phyloP scores from a whole-genome alignment of 805 yeast genomes.

The Lipomyces yamadae region DNA sequence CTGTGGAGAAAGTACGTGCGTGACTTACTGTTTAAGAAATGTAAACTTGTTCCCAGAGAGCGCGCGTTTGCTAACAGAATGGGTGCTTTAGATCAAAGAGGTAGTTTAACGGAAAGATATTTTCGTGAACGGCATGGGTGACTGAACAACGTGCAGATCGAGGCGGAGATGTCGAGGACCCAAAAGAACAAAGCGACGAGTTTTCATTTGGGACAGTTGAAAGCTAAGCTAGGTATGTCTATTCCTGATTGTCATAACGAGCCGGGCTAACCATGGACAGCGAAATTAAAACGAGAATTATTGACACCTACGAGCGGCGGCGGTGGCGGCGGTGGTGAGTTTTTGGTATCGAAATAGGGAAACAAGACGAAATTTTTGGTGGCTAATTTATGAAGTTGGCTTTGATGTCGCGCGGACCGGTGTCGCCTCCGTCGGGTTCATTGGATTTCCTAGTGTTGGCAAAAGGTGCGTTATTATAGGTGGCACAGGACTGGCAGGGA shows the following conservation, averaged over 20 bases:
- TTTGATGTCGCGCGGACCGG: constrained; percentile 99
- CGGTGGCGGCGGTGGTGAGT: constrained; percentile 79
- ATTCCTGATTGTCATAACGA: neutral
- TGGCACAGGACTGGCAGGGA: too few species aligned
- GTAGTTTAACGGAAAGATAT: constrained; percentile 21
- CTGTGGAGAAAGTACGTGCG: constrained; percentile 58
- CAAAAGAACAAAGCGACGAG: constrained; percentile 98
- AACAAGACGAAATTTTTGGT: neutral
- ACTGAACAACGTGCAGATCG: constrained; percentile 27
- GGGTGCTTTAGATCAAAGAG: constrained; percentile 42
- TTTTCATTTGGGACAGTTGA: constrained; percentile 94
- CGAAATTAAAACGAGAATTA: constrained; percentile 91
- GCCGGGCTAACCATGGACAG: constrained; percentile 44
- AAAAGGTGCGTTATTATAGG: constrained; percentile 39
- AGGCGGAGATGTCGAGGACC: constrained; percentile 60
- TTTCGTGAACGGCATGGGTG: neutral
- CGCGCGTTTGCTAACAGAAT: neutral
- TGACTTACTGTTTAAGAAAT: neutral
- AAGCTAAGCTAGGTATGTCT: constrained; percentile 71
- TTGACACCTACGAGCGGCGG: constrained; percentile 70
- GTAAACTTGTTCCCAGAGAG: neutral
- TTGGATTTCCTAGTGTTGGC: constrained; percentile 97
- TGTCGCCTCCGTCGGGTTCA: constrained; percentile 95
- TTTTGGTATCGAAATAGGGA: neutral
- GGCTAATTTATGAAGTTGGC: constrained; percentile 57